Evolutionary conservation across 805 yeast species (phyloP).

Genomic region (Ogataea pini): DNA sequence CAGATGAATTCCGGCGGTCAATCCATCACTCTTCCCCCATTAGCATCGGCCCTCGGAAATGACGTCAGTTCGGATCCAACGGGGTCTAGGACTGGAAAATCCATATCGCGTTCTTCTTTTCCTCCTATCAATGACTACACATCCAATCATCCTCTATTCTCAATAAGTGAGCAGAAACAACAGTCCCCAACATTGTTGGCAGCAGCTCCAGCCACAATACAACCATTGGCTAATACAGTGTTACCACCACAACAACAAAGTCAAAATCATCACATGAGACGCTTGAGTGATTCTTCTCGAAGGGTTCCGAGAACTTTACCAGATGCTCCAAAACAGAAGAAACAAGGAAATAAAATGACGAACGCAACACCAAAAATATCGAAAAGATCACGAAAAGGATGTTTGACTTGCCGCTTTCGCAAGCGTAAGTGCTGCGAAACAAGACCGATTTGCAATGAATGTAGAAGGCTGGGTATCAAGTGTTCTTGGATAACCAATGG

Average conservation of each 20-base stretch:
- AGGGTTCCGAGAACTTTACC: conserved; percentile 20
- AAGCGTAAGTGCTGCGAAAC: conserved; percentile 46
- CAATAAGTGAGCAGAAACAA: conserved; percentile 1
- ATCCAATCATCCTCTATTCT: conserved; percentile 6
- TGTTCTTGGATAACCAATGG: conserved; percentile 30
- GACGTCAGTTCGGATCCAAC: background rate
- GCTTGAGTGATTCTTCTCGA: background rate
- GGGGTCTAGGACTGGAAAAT: no score
- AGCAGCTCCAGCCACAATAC: background rate
- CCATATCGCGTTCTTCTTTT: conserved; percentile 1
- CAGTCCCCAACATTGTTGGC: background rate
- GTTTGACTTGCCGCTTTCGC: conserved; percentile 40
- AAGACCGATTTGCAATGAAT: conserved; percentile 39
- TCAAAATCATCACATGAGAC: background rate
- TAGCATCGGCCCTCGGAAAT: conserved; percentile 9
- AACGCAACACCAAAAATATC: conserved; percentile 10
- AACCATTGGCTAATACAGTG: background rate
- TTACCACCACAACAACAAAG: conserved; percentile 7
- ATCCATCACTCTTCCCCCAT: conserved; percentile 15
- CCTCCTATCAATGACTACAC: conserved; percentile 8
- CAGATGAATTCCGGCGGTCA: background rate
- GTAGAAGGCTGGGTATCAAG: conserved; percentile 24
- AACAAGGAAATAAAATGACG: background rate
- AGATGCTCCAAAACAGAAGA: conserved; percentile 11
- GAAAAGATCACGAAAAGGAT: conserved; percentile 35